phyloP scores from a whole-genome alignment of 345 rosid genomes.

The Populus tremula region DNA sequence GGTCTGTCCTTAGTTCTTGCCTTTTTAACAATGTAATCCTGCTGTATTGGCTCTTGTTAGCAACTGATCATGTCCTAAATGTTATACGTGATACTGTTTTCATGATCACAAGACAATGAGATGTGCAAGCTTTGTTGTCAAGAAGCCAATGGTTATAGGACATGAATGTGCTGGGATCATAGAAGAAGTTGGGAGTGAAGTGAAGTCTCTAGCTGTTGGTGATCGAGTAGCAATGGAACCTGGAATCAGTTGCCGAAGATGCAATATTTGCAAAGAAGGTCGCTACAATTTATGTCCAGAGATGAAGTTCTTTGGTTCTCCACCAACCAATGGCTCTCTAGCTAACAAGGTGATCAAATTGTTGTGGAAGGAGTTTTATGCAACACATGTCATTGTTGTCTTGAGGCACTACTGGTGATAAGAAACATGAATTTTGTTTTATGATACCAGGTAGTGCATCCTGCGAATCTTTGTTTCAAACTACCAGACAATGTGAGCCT shows the following conservation, averaged over 20 bases:
- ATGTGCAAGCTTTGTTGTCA: conserved; percentile 72
- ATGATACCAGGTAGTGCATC: conserved; percentile 71
- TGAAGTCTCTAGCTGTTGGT: conserved; percentile 57
- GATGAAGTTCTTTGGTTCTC: conserved; percentile 93
- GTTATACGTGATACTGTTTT: not conserved
- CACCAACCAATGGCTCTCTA: conserved; percentile 86
- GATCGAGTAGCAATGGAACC: conserved; percentile 93
- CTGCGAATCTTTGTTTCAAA: conserved; percentile 80
- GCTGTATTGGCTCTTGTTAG: not conserved
- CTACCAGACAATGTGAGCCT: conserved; percentile 85
- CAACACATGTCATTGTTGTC: no score
- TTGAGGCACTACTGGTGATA: conserved; percentile 19
- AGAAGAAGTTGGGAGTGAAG: conserved; percentile 78
- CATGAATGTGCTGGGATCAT: conserved; percentile 93
- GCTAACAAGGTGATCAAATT: conserved; percentile 59
- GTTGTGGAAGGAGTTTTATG: no score
- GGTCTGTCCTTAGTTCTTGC: no score
- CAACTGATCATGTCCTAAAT: not conserved
- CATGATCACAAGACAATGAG: conserved; percentile 51
- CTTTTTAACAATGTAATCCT: no score
- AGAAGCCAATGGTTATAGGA: conserved; percentile 96
- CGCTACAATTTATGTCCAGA: conserved; percentile 84
- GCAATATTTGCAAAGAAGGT: conserved; percentile 69
- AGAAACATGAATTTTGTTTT: not conserved
- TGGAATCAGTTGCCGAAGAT: conserved; percentile 78